These are phyloP conservation scores for Lotus japonicus DNA, from an alignment of 306 rosid species.

Conservation along the genomic window DNA sequence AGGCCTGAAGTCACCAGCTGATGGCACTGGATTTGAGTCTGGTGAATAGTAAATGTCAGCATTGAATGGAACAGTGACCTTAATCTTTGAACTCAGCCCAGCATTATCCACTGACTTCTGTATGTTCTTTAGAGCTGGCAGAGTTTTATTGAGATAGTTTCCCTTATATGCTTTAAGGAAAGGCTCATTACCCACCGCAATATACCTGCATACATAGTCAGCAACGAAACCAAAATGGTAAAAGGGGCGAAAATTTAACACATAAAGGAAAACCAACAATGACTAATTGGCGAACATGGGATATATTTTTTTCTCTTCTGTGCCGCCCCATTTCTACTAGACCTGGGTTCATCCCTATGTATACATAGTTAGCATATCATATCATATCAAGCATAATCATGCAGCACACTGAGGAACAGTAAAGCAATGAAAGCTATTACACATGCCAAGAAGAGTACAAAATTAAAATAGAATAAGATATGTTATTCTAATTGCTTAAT, in stretches of 20 bases:
- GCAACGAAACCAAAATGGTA: too few species aligned
- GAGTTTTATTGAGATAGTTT: slow-evolving; percentile 37
- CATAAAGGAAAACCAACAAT: too few species aligned
- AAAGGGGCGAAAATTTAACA: too few species aligned
- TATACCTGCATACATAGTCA: slow-evolving; percentile 43
- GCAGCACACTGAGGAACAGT: not conserved
- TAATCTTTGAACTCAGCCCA: slow-evolving; percentile 46
- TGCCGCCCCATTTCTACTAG: too few species aligned
- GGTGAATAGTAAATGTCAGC: slow-evolving; percentile 83
- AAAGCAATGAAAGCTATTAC: not conserved
- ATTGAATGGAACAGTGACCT: slow-evolving; percentile 77
- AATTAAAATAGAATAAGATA: not conserved
- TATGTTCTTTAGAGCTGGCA: slow-evolving; percentile 75
- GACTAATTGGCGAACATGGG: too few species aligned
- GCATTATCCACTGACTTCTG: slow-evolving; percentile 55
- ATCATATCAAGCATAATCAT: slow-evolving; percentile 5
- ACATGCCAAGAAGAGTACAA: not conserved
- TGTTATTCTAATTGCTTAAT: not conserved
- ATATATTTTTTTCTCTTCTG: too few species aligned
- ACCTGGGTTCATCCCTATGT: too few species aligned
- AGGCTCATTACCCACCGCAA: slow-evolving; percentile 90
- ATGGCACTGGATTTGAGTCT: slow-evolving; percentile 68
- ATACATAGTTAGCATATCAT: slow-evolving; percentile 34
- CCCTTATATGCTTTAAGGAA: slow-evolving; percentile 75
- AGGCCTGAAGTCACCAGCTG: slow-evolving; percentile 78